Conservation (phyloP, 176 grass and related monocot genomes). For the Avena atlantica region DNA sequence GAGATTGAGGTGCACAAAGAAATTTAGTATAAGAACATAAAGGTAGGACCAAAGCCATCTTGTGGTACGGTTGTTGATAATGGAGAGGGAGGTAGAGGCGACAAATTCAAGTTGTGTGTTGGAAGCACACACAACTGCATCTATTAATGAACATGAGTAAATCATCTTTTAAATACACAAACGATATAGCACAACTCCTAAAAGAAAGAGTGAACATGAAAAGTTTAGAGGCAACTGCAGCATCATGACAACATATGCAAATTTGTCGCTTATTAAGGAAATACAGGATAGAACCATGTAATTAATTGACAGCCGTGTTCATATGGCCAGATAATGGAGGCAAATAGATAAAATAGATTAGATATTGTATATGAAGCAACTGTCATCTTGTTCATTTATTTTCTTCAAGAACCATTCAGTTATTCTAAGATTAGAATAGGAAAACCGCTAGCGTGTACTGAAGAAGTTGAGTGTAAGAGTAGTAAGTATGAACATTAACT, state of each 20-base stretch:
- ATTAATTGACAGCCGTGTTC: no score
- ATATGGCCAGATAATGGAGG: no score
- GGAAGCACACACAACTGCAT: background rate
- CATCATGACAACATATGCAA: background rate
- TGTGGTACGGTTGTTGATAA: background rate
- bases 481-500: no score
- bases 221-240: background rate
- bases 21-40: background rate
- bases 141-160: background rate
- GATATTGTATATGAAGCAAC: no score
- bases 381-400: no score
- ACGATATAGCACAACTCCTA: background rate
- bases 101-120: background rate
- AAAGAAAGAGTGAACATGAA: background rate
- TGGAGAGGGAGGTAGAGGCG: background rate
- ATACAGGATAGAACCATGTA: no score
- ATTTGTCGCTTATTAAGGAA: no score
- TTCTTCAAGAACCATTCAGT: no score
- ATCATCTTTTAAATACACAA: background rate
- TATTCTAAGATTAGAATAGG: no score
- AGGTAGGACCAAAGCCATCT: background rate
- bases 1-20: background rate
- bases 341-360: no score
- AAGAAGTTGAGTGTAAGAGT: no score
- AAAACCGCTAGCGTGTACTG: no score